These are phyloP conservation scores for Chenopodium suecicum DNA, from an alignment of 148 eudicot genomes.

Conservation along the genomic window DNA sequence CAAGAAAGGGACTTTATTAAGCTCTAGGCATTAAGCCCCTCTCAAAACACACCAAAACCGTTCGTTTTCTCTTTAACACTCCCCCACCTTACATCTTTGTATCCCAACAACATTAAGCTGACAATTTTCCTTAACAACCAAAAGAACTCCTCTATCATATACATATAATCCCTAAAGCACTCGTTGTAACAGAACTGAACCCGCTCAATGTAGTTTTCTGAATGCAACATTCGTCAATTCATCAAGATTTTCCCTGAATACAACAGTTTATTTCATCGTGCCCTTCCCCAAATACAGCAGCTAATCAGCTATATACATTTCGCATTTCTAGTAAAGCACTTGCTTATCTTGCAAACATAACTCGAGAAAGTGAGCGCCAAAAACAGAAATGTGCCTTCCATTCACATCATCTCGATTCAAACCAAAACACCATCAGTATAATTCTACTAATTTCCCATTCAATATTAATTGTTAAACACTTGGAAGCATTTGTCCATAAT, in stretches of 20 bases:
- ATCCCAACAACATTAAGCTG: neutral
- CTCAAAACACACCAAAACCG: neutral
- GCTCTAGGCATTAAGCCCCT: neutral
- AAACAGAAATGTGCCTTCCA: neutral
- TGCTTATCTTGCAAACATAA: neutral
- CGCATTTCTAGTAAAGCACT: neutral
- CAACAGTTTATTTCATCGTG: neutral
- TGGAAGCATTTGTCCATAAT: neutral
- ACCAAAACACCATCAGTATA: neutral
- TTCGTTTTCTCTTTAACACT: neutral
- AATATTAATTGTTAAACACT: neutral
- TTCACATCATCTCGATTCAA: neutral
- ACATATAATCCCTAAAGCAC: neutral
- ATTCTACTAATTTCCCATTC: neutral
- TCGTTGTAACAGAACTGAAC: neutral
- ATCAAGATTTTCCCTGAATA: neutral
- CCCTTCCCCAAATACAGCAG: too few relatives aligned
- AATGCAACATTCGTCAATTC: neutral
- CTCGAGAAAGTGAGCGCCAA: neutral
- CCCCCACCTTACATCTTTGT: neutral
- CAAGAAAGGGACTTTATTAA: neutral
- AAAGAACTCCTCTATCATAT: neutral
- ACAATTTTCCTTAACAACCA: neutral
- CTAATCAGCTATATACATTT: too few relatives aligned
- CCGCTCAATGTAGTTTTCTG: neutral